A percentile compares a stretch with the other conserved stretches of the same genome.
These are phyloP conservation scores for Quercus mongolica DNA, from an alignment of 306 rosid species.

Conservation along the genomic window DNA sequence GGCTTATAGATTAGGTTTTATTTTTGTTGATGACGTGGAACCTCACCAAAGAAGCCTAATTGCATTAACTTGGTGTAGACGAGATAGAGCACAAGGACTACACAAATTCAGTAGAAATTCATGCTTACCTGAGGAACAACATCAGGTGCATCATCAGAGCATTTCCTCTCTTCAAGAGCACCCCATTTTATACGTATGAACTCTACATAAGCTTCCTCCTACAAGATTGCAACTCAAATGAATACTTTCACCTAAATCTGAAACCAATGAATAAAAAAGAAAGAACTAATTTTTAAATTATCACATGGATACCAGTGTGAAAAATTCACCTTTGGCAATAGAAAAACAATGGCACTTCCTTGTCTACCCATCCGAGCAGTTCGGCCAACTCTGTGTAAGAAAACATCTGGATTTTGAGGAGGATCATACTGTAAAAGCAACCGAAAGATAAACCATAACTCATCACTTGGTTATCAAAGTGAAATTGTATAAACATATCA, in stretches of 20 bases:
- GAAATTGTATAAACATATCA: conserved; percentile 12
- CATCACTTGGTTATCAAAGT: neutral
- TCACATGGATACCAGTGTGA: conserved; percentile 4
- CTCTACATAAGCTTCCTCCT: conserved; percentile 92
- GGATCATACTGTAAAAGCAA: conserved; percentile 75
- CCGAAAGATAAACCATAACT: neutral
- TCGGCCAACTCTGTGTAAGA: conserved; percentile 91
- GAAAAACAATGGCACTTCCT: conserved; percentile 84
- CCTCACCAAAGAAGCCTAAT: neutral
- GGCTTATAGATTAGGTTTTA: neutral
- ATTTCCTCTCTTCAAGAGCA: conserved; percentile 63
- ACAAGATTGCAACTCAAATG: conserved; percentile 1
- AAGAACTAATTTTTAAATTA: neutral
- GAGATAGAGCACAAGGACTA: neutral
- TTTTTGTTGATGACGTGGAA: neutral
- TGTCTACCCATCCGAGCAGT: conserved; percentile 93
- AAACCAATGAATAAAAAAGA: neutral
- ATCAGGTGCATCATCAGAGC: conserved; percentile 58
- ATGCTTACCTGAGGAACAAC: conserved; percentile 68
- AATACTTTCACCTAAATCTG: neutral
- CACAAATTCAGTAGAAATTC: neutral
- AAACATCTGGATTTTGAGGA: conserved; percentile 95
- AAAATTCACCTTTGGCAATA: conserved; percentile 74
- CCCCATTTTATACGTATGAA: conserved; percentile 67
- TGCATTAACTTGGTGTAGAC: neutral